Percentiles rank a stretch among this genome's conserved stretches.
Evolutionary conservation across 2,329 filamentous ascomycete species (phyloP).

Genomic region (Claviceps paspali): DNA sequence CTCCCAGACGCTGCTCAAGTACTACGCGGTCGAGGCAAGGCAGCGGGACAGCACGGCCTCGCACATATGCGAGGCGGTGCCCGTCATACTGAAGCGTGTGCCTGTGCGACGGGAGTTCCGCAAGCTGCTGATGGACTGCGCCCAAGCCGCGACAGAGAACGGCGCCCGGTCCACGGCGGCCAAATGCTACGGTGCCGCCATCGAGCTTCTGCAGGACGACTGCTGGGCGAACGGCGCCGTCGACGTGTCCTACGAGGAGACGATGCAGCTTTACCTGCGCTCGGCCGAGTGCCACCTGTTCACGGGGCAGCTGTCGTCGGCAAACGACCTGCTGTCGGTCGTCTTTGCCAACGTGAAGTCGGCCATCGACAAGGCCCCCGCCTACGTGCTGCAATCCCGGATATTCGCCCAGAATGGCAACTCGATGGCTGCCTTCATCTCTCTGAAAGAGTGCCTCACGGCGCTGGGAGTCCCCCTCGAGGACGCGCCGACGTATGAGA

Average conservation of each 20-base stretch:
- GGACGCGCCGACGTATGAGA: constrained; percentile 52
- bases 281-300: constrained; percentile 74
- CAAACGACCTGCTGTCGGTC: constrained; percentile 50
- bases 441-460: constrained; percentile 54
- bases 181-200: constrained; percentile 64
- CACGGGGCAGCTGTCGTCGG: constrained; percentile 54
- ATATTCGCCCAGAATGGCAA: constrained; percentile 65
- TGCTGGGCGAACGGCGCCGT: constrained; percentile 56
- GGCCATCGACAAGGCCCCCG: constrained; percentile 65
- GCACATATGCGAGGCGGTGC: constrained; percentile 65
- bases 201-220: constrained; percentile 62
- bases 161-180: constrained; percentile 70
- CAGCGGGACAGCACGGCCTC: constrained; percentile 59
- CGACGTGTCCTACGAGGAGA: constrained; percentile 78
- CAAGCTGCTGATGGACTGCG: constrained; percentile 63
- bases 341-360: constrained; percentile 58
- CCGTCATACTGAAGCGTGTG: constrained; percentile 56
- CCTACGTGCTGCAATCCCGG: constrained; percentile 69
- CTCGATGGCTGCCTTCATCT: constrained; percentile 49
- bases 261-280: constrained; percentile 61
- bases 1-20: constrained; percentile 63
- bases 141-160: constrained; percentile 62
- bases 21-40: constrained; percentile 44
- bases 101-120: constrained; percentile 49
- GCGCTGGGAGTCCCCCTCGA: constrained; percentile 55